Percentiles rank a stretch among this genome's conserved stretches.
Conservation (phyloP, 1,139 yeast genomes). For the Saccharomycopsis hybrid region DNA sequence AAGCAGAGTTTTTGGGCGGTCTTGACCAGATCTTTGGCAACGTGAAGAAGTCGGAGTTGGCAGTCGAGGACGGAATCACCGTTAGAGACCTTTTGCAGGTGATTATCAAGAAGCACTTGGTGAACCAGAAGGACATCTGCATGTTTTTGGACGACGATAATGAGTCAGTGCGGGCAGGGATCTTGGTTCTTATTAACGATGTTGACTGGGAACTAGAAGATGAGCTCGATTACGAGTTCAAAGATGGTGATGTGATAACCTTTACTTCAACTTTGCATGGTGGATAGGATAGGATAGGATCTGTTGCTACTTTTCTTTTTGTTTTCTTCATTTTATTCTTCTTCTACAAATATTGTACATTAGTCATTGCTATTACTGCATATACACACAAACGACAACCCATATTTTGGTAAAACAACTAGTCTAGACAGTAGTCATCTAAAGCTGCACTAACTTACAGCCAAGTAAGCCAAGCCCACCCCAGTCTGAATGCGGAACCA, state of each 20-base stretch:
- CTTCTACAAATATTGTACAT: not conserved
- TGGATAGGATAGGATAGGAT: conserved; percentile 36
- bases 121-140: conserved; percentile 56
- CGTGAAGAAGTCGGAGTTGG: conserved; percentile 42
- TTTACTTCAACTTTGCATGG: conserved; percentile 95
- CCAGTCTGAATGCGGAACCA: conserved; percentile 58
- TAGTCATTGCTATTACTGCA: not conserved
- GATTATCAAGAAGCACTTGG: conserved; percentile 49
- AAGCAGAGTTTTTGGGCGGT: conserved; percentile 56
- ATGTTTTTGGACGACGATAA: conserved; percentile 77
- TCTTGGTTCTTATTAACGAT: conserved; percentile 83
- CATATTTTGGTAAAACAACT: no score
- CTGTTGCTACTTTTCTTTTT: not conserved
- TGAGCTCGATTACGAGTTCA: conserved; percentile 69
- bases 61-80: conserved; percentile 41
- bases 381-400: not conserved
- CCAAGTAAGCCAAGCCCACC: conserved; percentile 70
- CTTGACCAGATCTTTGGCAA: conserved; percentile 56
- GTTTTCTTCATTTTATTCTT: not conserved
- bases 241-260: conserved; percentile 70
- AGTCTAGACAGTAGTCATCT: no score
- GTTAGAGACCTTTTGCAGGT: conserved; percentile 51
- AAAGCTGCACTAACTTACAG: conserved; percentile 52
- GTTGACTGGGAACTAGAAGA: conserved; percentile 98
- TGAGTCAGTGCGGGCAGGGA: conserved; percentile 75